Base-by-base conservation (phyloP, 306 rosid species). In the Quercus berberidifolia region DNA sequence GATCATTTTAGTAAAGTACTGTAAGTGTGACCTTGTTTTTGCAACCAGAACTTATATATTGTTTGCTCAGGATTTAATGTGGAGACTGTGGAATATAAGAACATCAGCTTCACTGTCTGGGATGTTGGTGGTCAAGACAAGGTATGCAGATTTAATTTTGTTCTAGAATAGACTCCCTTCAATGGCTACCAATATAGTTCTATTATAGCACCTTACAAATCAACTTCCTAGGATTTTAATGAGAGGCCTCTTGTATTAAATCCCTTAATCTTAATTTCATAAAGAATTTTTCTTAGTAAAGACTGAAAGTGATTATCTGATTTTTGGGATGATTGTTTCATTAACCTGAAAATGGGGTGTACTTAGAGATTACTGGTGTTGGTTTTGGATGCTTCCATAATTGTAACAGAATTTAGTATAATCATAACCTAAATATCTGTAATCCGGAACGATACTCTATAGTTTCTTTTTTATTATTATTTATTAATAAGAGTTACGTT, bases 51-150 rank as follows among this genome's bases (percentile, higher is more conserved):
- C 76, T 79, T 19, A 75, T 81, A 56, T 43, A 4, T 79, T n/a
- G 8, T 73, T 70, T 69, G 77, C 43, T 77, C 80, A 93, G 98
- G 98, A 51, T 93, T 93, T 82, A 93, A 93, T 69, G 98, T 93
- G 80, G 98, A 93, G 90, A 93, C 98, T 5, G 97, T 93, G 75
- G 97, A 91, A 81, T 93, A 93, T 77, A 91, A 93, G 89, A 93
- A 93, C 97, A 93, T 93, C 83, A 93, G 98, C 91, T 93, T 93
- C 81, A 93, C 98, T 57, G 98, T 93, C 67, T 93, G 98, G 98
- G 98, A 93, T 87, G 97, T 93, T n/a, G 98, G 98, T 56, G 98
- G 97, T 78, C 97, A 93, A 78, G 95, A 91, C 91, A 91, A 91
- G 97, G 98, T 93, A 73, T 73, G 51, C 19, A 35, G 41, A 49